Evolutionary conservation across 495 filamentous ascomycete genomes (phyloP).

Genomic region (Podospora anserina): DNA sequence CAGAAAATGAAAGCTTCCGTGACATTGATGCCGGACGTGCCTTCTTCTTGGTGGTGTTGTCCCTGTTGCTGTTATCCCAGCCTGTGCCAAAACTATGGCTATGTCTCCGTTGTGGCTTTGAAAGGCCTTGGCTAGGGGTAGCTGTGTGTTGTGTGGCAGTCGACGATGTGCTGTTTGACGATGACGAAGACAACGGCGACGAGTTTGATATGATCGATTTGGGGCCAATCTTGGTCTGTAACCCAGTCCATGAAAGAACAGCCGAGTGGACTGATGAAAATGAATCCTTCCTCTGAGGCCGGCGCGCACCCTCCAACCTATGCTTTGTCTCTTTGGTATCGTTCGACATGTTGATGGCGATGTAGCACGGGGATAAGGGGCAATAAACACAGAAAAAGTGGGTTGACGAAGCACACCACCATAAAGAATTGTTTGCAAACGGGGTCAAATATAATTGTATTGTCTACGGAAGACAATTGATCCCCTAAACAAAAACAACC

Average conservation of each 20-base stretch:
- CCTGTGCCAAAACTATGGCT: slow-evolving; percentile 25
- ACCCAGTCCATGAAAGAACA: slow-evolving; percentile 28
- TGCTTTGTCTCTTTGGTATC: slow-evolving; percentile 29
- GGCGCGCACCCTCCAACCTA: slow-evolving; percentile 23
- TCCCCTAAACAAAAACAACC: background rate
- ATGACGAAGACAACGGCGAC: slow-evolving; percentile 11
- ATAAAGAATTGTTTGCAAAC: slow-evolving; percentile 12
- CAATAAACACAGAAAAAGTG: slow-evolving; percentile 15
- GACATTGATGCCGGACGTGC: slow-evolving; percentile 33
- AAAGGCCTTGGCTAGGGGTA: slow-evolving; percentile 11
- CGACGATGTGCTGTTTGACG: slow-evolving; percentile 12
- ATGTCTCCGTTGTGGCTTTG: slow-evolving; percentile 29
- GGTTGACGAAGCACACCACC: slow-evolving; percentile 10
- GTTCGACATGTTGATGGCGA: slow-evolving; percentile 25
- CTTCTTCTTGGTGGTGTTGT: slow-evolving; percentile 31
- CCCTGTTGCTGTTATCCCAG: background rate
- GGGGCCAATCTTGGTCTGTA: slow-evolving; percentile 23
- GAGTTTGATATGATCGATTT: slow-evolving; percentile 19
- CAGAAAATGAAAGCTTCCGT: slow-evolving; percentile 30
- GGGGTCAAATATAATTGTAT: slow-evolving; percentile 1
- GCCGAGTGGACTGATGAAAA: slow-evolving; percentile 22
- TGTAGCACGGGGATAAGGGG: slow-evolving; percentile 4
- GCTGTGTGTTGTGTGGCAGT: slow-evolving; percentile 12
- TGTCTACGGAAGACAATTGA: slow-evolving; percentile 8
- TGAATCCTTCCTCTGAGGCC: slow-evolving; percentile 33